phyloP scores from a whole-genome alignment of 2,329 filamentous ascomycete genomes.

The Fusarium sp. region DNA sequence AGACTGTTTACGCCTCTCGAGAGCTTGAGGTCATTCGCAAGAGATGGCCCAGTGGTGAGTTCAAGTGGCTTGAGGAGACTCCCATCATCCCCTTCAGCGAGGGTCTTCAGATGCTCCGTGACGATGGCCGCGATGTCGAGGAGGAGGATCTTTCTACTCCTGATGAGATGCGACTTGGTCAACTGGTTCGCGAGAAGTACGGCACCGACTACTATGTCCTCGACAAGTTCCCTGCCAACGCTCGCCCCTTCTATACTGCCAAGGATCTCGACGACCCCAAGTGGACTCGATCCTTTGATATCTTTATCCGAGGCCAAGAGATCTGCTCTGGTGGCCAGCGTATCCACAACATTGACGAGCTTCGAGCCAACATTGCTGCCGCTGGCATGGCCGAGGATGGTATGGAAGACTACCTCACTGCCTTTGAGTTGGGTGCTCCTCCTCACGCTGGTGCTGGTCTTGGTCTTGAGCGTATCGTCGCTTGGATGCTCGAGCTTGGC shows the following conservation, averaged over 20 bases:
- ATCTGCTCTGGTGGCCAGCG: slow-evolving; percentile 93
- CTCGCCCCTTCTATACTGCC: slow-evolving; percentile 92
- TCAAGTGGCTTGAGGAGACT: slow-evolving; percentile 88
- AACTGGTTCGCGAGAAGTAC: slow-evolving; percentile 87
- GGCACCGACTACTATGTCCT: slow-evolving; percentile 92
- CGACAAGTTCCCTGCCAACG: slow-evolving; percentile 89
- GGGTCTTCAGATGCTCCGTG: slow-evolving; percentile 82
- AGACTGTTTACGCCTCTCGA: slow-evolving; percentile 57
- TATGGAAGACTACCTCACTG: slow-evolving; percentile 91
- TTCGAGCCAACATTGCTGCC: slow-evolving; percentile 81
- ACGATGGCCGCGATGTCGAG: slow-evolving; percentile 81
- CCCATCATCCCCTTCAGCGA: slow-evolving; percentile 84
- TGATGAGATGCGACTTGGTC: slow-evolving; percentile 86
- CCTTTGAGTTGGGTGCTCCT: slow-evolving; percentile 88
- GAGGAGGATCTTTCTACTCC: slow-evolving; percentile 83
- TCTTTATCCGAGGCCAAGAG: slow-evolving; percentile 93
- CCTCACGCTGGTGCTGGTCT: slow-evolving; percentile 92
- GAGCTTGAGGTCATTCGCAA: slow-evolving; percentile 85
- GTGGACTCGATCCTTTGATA: slow-evolving; percentile 93
- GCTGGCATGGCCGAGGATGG: slow-evolving; percentile 80
- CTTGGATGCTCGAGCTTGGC: slow-evolving; percentile 85
- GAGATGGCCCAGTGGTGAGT: slow-evolving; percentile 86
- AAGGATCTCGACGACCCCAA: slow-evolving; percentile 77
- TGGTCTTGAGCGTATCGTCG: slow-evolving; percentile 87
- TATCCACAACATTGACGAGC: slow-evolving; percentile 81